A percentile compares a stretch with the other conserved stretches of the same genome.
Evolutionary conservation across 176 grass and related monocot species (phyloP).

Genomic region (Oryza longistaminata): DNA sequence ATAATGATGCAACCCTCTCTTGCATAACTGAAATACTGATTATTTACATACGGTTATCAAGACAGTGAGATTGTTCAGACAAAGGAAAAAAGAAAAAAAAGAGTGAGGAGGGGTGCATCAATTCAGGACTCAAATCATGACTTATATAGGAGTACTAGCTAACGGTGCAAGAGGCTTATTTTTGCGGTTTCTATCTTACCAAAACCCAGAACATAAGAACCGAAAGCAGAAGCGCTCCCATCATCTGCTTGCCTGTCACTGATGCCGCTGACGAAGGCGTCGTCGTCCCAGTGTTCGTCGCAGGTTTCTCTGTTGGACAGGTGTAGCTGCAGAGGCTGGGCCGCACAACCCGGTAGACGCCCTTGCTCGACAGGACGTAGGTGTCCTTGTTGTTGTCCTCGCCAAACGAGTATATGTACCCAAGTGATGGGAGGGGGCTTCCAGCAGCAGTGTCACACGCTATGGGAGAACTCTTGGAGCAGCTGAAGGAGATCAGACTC

Average conservation of each 20-base stretch:
- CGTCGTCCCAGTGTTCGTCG: slow-evolving; percentile 11
- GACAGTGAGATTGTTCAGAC: too few relatives aligned
- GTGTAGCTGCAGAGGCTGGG: slow-evolving; percentile 72
- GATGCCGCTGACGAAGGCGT: slow-evolving; percentile 37
- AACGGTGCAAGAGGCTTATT: too few relatives aligned
- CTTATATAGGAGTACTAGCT: too few relatives aligned
- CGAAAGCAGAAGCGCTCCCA: slow-evolving; percentile 28
- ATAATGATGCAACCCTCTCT: too few relatives aligned
- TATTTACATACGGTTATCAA: too few relatives aligned
- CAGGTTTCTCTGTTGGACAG: slow-evolving; percentile 58
- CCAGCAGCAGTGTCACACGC: slow-evolving; percentile 45
- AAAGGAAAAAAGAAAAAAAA: too few relatives aligned
- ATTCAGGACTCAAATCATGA: too few relatives aligned
- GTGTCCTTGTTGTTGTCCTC: slow-evolving; percentile 86
- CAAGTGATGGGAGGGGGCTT: slow-evolving; percentile 58
- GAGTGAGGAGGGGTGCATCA: too few relatives aligned
- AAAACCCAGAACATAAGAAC: slow-evolving; percentile 34
- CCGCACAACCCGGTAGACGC: slow-evolving; percentile 71
- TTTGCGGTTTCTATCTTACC: neutral
- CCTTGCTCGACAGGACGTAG: slow-evolving; percentile 65
- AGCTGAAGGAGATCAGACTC: slow-evolving; percentile 52
- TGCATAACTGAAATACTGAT: too few relatives aligned
- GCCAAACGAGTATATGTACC: slow-evolving; percentile 78
- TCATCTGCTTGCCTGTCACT: neutral
- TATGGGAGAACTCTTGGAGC: slow-evolving; percentile 61